Percentiles rank a stretch among this genome's conserved stretches.
Evolutionary conservation across 1,284 basidiomycete species (phyloP).

Genomic region (Heterobasidion parviporum): DNA sequence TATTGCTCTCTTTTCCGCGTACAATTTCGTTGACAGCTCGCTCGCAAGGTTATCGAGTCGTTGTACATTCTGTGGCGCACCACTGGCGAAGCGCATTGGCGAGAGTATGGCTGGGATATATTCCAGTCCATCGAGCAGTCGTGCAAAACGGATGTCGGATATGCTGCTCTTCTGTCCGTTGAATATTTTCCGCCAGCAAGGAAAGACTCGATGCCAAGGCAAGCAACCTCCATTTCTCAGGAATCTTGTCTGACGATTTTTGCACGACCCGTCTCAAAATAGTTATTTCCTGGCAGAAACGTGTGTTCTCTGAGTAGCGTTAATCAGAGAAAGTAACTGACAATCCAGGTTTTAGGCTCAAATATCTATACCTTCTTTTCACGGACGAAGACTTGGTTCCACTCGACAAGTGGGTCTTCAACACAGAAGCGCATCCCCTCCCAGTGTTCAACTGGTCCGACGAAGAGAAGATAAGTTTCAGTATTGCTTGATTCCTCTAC

Average conservation of each 20-base stretch:
- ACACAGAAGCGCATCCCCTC: slow-evolving; percentile 79
- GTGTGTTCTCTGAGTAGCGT: slow-evolving; percentile 18
- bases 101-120: slow-evolving; percentile 68
- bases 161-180: slow-evolving; percentile 46
- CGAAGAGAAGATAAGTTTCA: slow-evolving; percentile 20
- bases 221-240: background rate
- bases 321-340: too few species aligned
- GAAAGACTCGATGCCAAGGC: slow-evolving; percentile 65
- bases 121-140: slow-evolving; percentile 62
- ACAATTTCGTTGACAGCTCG: too few species aligned
- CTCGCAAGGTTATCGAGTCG: slow-evolving; percentile 51
- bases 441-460: slow-evolving; percentile 65
- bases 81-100: slow-evolving; percentile 59
- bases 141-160: slow-evolving; percentile 44
- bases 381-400: slow-evolving; percentile 50
- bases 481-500: slow-evolving; percentile 7
- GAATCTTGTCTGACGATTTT: background rate
- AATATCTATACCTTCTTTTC: slow-evolving; percentile 63
- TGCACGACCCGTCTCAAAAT: background rate
- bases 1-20: background rate
- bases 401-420: slow-evolving; percentile 73
- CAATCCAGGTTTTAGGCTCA: slow-evolving; percentile 30
- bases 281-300: slow-evolving; percentile 73
- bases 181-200: slow-evolving; percentile 25
- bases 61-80: slow-evolving; percentile 63